Conservation (phyloP, 768 basidiomycete genomes). For the Calocybe indica region DNA sequence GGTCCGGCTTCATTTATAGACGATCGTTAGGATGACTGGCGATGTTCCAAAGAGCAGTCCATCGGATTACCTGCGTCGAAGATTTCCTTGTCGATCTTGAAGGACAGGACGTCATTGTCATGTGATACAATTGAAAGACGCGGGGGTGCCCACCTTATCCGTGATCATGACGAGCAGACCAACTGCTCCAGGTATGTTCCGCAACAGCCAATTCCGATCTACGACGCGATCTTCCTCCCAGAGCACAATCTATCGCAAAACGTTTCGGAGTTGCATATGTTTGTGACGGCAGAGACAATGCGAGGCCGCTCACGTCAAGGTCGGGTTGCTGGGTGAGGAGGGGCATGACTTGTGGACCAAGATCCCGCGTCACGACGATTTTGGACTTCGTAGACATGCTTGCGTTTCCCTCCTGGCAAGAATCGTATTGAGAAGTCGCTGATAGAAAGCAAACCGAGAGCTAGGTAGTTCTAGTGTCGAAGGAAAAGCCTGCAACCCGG, state of each 20-base stretch:
- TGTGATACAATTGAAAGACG: neutral
- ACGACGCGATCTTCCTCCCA: conserved; percentile 51
- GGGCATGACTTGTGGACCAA: neutral
- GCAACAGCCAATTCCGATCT: conserved; percentile 64
- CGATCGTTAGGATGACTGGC: neutral
- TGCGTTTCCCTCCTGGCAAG: too few relatives aligned
- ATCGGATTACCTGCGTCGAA: conserved; percentile 44
- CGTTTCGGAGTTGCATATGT: neutral
- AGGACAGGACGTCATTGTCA: conserved; percentile 7
- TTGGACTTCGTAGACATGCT: neutral
- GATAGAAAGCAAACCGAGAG: too few relatives aligned
- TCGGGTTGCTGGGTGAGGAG: neutral
- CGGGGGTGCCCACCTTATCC: conserved; percentile 52
- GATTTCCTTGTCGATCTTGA: conserved; percentile 58
- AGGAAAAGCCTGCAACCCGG: too few relatives aligned
- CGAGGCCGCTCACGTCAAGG: neutral
- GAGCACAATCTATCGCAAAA: conserved; percentile 24
- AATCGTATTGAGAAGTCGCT: too few relatives aligned
- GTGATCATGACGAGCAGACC: conserved; percentile 62
- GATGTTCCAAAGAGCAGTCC: neutral
- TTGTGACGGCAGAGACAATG: neutral
- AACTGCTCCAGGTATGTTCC: conserved; percentile 59
- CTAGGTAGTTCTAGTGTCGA: too few relatives aligned
- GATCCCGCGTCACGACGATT: neutral
- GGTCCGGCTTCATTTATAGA: conserved; percentile 53